These are phyloP conservation scores for Marchantia paleacea DNA, from an alignment of 225 moss, liverwort and hornwort genomes.

Conservation along the genomic window DNA sequence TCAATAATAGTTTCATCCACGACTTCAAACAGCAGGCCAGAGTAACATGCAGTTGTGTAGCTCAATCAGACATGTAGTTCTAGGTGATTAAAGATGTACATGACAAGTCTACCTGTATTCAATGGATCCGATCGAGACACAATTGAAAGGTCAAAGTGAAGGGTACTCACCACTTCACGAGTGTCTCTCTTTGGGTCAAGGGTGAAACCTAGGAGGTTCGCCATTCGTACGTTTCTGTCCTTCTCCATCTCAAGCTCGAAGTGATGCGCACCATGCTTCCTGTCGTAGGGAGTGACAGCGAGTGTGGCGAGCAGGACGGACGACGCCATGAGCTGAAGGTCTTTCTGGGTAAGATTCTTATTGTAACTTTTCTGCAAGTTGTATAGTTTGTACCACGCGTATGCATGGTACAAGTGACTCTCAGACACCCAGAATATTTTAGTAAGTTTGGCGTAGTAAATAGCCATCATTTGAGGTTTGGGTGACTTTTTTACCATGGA, in stretches of 20 bases:
- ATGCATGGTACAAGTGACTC: conserved; percentile 83
- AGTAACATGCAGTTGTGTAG: background rate
- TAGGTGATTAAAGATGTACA: too few relatives aligned
- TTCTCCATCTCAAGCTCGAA: conserved; percentile 98
- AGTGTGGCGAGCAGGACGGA: conserved; percentile 90
- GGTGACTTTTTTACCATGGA: conserved; percentile 94
- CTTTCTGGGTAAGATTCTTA: conserved; percentile 90
- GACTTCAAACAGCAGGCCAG: background rate
- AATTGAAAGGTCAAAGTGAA: background rate
- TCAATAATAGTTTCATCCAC: background rate
- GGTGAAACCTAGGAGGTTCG: conserved; percentile 88
- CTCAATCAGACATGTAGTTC: background rate
- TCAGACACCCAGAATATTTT: conserved; percentile 97
- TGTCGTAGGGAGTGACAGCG: conserved; percentile 84
- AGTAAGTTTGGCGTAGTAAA: conserved; percentile 95
- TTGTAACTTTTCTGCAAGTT: conserved; percentile 93
- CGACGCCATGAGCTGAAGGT: conserved; percentile 95
- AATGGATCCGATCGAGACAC: too few relatives aligned
- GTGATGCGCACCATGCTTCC: conserved; percentile 96
- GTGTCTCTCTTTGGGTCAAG: conserved; percentile 89
- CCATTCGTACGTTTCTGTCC: conserved; percentile 90
- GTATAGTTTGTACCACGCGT: conserved; percentile 97
- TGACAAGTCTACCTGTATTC: background rate
- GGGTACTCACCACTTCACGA: conserved; percentile 75
- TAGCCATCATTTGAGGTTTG: conserved; percentile 96